A percentile compares a stretch with the other conserved stretches of the same genome.
phyloP scores from a whole-genome alignment of 345 rosid species.

The Erucastrum elatum region DNA sequence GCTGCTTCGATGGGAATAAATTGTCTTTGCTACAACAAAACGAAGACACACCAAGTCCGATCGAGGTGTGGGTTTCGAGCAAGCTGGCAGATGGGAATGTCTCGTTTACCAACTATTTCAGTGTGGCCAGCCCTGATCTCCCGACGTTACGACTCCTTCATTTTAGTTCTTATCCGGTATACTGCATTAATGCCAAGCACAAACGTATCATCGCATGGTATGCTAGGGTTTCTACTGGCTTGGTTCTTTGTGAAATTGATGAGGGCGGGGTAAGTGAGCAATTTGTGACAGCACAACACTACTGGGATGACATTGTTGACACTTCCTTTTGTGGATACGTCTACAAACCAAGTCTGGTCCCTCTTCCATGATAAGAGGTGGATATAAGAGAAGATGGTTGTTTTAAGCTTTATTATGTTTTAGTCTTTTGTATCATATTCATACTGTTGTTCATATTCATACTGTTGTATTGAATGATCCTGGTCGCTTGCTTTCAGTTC shows the following conservation, averaged over 20 bases:
- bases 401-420: no score
- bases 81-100: not conserved
- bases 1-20: not conserved
- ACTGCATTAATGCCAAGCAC: no score
- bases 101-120: not conserved
- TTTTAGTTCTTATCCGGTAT: no score
- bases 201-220: no score
- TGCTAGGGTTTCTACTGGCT: no score
- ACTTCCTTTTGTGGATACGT: not conserved
- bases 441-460: no score
- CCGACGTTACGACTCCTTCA: not conserved
- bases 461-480: no score
- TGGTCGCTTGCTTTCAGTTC: no score
- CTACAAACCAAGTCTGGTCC: not conserved
- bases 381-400: no score
- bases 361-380: not conserved
- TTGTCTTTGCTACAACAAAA: not conserved
- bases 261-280: not conserved
- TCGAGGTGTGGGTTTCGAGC: not conserved
- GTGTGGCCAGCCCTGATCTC: not conserved
- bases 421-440: no score
- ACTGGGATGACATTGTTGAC: not conserved
- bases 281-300: not conserved
- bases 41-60: not conserved
- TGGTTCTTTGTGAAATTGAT: no score